Percentiles rank a stretch among this genome's conserved stretches.
phyloP scores from a whole-genome alignment of 139 green algal genomes.

The Coelastrella sp. region DNA sequence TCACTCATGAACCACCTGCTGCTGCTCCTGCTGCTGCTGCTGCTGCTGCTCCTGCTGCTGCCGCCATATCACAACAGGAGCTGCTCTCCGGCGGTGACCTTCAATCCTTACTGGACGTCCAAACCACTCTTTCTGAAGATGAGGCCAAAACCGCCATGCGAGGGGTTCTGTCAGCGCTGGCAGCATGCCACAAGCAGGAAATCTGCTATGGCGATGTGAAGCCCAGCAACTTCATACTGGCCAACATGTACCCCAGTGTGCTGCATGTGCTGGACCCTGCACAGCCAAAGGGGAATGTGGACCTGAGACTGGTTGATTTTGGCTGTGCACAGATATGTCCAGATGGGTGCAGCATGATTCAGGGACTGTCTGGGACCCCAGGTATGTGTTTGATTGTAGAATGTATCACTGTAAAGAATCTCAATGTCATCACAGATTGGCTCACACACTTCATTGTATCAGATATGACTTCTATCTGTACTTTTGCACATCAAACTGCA shows the following conservation, averaged over 20 bases:
- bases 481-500: not conserved
- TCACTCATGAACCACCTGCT: too few relatives aligned
- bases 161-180: conserved; percentile 65
- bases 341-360: conserved; percentile 34
- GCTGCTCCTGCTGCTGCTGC: too few relatives aligned
- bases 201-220: conserved; percentile 75
- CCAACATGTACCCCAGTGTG: conserved; percentile 29
- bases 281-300: conserved; percentile 42
- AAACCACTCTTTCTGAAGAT: conserved; percentile 55
- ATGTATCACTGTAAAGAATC: too few relatives aligned
- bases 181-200: conserved; percentile 61
- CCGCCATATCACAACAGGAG: conserved; percentile 14
- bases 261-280: conserved; percentile 13
- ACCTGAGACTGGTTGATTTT: conserved; percentile 30
- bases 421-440: not conserved
- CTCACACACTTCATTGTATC: not conserved
- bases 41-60: too few relatives aligned
- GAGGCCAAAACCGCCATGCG: conserved; percentile 61
- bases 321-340: conserved; percentile 43
- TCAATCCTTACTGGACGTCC: conserved; percentile 27
- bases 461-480: not conserved
- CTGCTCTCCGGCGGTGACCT: conserved; percentile 54
- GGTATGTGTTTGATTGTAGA: not conserved
- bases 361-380: conserved; percentile 44
- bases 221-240: conserved; percentile 76